Evolutionary conservation across 345 rosid species (phyloP).

Genomic region (Rhodamnia rubescens): DNA sequence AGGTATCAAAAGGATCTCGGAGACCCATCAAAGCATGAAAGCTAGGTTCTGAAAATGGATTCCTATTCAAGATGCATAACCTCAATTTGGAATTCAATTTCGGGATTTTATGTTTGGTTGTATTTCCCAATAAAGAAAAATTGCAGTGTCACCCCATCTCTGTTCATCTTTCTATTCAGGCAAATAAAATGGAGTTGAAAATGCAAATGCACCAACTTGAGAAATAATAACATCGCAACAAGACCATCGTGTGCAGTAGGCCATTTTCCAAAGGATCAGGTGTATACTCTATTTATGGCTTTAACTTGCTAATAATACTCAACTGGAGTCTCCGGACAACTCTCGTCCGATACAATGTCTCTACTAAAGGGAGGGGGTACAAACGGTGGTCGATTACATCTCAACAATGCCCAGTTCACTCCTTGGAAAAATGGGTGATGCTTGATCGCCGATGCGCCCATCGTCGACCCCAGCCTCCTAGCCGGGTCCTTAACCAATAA

Average conservation of each 20-base stretch:
- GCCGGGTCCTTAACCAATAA: conserved; percentile 64
- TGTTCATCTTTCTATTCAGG: not conserved
- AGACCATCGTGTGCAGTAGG: not conserved
- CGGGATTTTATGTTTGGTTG: too few relatives aligned
- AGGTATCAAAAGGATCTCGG: too few relatives aligned
- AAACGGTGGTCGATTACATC: conserved; percentile 72
- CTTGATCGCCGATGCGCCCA: conserved; percentile 77
- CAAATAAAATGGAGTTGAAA: not conserved
- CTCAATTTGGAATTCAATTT: too few relatives aligned
- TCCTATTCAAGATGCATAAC: too few relatives aligned
- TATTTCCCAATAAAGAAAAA: not conserved
- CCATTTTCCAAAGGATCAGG: not conserved
- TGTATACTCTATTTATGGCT: not conserved
- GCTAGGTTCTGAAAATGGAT: too few relatives aligned
- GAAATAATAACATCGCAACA: not conserved
- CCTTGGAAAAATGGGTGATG: conserved; percentile 83
- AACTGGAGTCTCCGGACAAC: conserved; percentile 57
- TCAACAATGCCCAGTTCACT: conserved; percentile 84
- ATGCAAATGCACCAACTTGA: not conserved
- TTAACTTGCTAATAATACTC: conserved; percentile 47
- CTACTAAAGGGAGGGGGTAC: conserved; percentile 58
- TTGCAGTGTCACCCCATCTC: not conserved
- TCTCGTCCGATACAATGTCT: conserved; percentile 53
- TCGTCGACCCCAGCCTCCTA: conserved; percentile 63
- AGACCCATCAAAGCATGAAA: too few relatives aligned